phyloP scores from a whole-genome alignment of 164 flowering plant genomes.

The Tetracentron sinense region DNA sequence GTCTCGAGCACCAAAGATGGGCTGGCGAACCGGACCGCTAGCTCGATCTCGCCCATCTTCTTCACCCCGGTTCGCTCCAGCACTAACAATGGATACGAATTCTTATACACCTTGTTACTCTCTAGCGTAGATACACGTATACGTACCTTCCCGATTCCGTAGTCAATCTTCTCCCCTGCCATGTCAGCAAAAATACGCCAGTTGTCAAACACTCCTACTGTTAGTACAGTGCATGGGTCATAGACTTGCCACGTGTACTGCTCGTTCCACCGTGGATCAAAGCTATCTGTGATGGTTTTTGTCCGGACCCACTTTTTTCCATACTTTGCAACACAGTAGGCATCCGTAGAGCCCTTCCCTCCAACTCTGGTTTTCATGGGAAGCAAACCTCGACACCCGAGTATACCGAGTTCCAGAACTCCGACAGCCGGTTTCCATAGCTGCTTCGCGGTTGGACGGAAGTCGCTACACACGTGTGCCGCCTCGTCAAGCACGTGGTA shows the following conservation, averaged over 20 bases:
- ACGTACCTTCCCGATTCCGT: conserved; percentile 73
- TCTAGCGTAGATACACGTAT: conserved; percentile 86
- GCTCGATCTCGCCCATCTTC: conserved; percentile 96
- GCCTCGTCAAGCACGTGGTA: conserved; percentile 98
- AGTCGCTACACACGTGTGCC: conserved; percentile 91
- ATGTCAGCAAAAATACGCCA: conserved; percentile 71
- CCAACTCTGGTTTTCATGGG: conserved; percentile 78
- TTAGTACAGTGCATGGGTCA: conserved; percentile 90
- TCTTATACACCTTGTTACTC: conserved; percentile 78
- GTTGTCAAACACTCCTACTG: conserved; percentile 90
- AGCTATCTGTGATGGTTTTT: conserved; percentile 67
- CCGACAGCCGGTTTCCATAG: conserved; percentile 91
- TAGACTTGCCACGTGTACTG: conserved; percentile 99
- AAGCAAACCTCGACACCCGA: conserved; percentile 78
- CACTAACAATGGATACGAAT: conserved; percentile 75
- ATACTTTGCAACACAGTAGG: conserved; percentile 97
- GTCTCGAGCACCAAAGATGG: conserved; percentile 73
- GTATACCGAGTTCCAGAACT: conserved; percentile 86
- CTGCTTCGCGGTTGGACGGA: conserved; percentile 87
- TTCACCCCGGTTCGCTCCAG: conserved; percentile 59
- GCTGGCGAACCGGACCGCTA: conserved; percentile 81
- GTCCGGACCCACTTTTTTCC: conserved; percentile 98
- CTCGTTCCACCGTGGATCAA: conserved; percentile 98
- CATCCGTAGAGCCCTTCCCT: conserved; percentile 87
- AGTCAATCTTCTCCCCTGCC: conserved; percentile 61